Evolutionary conservation across 306 rosid genomes (phyloP).

Genomic region (Castanospermum australe): DNA sequence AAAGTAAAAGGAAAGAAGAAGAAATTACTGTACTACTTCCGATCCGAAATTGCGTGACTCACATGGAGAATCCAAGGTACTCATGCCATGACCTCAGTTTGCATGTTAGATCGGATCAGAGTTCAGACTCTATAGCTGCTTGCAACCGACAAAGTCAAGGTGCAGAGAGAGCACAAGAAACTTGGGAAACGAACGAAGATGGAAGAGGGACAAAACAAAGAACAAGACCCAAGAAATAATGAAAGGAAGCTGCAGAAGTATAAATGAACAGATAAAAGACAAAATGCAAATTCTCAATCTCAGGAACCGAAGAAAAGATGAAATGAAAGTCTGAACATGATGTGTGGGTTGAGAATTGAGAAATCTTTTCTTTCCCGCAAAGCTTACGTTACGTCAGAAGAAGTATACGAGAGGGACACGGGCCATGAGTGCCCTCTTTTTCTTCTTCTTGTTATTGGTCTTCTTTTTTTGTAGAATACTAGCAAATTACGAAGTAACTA

Average conservation of each 20-base stretch:
- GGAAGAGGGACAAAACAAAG: not conserved
- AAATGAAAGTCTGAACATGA: not conserved
- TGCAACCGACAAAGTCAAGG: not conserved
- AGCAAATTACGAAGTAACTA: not conserved
- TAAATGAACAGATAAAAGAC: not conserved
- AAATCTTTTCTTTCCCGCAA: slow-evolving; percentile 28
- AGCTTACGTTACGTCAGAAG: slow-evolving; percentile 1
- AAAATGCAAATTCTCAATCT: not conserved
- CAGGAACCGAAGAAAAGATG: not conserved
- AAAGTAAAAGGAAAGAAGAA: not conserved
- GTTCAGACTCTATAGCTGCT: slow-evolving; percentile 6
- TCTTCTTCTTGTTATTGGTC: no score
- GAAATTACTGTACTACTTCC: no score
- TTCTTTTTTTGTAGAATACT: not conserved
- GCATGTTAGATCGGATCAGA: slow-evolving; percentile 30
- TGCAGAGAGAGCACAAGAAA: not conserved
- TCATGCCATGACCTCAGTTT: not conserved
- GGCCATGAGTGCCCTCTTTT: not conserved
- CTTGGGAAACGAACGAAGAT: no score
- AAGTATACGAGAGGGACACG: not conserved
- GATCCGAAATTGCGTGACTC: no score
- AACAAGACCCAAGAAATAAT: not conserved
- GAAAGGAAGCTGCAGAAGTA: not conserved
- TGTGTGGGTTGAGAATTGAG: not conserved
- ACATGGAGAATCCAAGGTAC: slow-evolving; percentile 6